Base-by-base conservation (phyloP, 2,329 filamentous ascomycete species). In the Phialocephala subalpina region DNA sequence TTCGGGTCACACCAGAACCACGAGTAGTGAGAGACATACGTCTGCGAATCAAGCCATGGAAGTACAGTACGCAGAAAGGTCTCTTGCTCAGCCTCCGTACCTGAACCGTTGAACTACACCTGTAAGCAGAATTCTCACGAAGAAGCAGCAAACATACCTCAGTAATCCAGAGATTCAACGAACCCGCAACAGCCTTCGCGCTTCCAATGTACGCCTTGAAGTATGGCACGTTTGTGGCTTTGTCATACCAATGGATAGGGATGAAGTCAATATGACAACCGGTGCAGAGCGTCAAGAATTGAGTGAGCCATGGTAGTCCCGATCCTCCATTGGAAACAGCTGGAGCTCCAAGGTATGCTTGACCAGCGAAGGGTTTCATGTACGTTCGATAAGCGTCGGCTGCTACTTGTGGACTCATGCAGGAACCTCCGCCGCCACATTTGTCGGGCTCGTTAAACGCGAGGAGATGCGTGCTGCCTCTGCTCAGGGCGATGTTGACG, bases 391-490 rank as follows among this genome's bases (percentile, higher is more conserved):
- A 82, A 5, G 73, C 77, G 12, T 69, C 62, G 2, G 78, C 81
- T n/a, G 80, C 81, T 7, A 20, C 18, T 53, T 63, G 53, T 42
- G 65, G 14, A 18, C 57, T 47, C 27, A 70, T 64, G 55, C 65
- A 67, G 9, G 64, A 22, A 16, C 52, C 36, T 14, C 60, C 64
- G 77, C 80, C 18, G 79, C 81, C 22, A 70, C 72, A 64, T 68
- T 83, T 83, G 77, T 92, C 90, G 56, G 87, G 87, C 82, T 92
- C 90, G 82, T 92, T 92, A 84, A 91, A 91, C 77, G 83, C 83
- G 74, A 91, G 83, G 62, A 91, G 77, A 72, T 83, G 81, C 70
- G 82, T 83, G 70, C 83, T 78, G 66, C 88, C 89, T 18, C 75
- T 75, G 63, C 76, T 71, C 67, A 91, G 83, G 67, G 86, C 85